Conservation (phyloP, 768 basidiomycete species). For the Myochromella boudieri region DNA sequence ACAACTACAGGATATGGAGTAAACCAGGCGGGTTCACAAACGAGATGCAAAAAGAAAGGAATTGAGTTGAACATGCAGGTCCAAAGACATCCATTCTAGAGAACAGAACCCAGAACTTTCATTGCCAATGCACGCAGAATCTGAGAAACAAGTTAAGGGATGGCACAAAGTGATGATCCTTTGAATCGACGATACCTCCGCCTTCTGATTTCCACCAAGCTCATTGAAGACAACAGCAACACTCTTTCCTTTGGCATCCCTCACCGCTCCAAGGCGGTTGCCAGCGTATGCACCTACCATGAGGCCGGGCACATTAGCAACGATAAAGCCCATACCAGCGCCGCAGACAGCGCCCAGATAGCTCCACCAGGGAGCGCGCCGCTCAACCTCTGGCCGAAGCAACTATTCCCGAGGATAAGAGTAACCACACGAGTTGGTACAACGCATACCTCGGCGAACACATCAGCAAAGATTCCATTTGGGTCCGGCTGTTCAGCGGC, state of each 20-base stretch:
- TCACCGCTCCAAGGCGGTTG: constrained; percentile 85
- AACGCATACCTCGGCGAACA: constrained; percentile 79
- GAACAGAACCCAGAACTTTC: constrained; percentile 76
- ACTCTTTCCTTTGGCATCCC: constrained; percentile 93
- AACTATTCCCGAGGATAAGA: constrained; percentile 39
- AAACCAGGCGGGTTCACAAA: too few relatives aligned
- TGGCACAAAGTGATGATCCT: too few relatives aligned
- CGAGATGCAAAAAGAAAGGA: too few relatives aligned
- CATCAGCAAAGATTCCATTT: constrained; percentile 82
- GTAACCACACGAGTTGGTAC: background rate
- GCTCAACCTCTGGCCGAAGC: constrained; percentile 78
- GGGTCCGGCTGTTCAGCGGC: constrained; percentile 61
- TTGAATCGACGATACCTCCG: constrained; percentile 79
- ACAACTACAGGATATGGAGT: too few relatives aligned
- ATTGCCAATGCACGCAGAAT: constrained; percentile 78
- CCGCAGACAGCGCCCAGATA: constrained; percentile 75
- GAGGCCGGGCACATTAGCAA: constrained; percentile 83
- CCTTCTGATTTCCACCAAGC: constrained; percentile 76
- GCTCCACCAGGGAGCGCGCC: constrained; percentile 70
- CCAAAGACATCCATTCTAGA: too few relatives aligned
- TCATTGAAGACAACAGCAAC: constrained; percentile 86
- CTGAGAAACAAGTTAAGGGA: constrained; percentile 37
- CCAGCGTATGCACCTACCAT: constrained; percentile 87
- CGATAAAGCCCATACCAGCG: constrained; percentile 58
- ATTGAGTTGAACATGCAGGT: too few relatives aligned